phyloP scores from a whole-genome alignment of 1,284 basidiomycete genomes.

The Thecaphora thlaspeos region DNA sequence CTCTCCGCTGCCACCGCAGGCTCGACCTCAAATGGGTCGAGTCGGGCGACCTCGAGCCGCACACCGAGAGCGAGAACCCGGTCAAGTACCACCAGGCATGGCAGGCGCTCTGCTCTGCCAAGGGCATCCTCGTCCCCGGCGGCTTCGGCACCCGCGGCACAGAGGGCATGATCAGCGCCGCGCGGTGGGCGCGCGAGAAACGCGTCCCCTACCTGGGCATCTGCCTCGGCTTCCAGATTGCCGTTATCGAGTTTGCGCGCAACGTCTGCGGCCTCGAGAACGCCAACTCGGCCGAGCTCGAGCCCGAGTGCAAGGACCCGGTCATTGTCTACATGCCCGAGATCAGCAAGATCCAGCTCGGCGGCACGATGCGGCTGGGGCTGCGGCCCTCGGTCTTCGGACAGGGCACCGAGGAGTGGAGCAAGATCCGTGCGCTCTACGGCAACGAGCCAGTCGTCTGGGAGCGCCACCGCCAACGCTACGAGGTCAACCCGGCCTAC shows the following conservation, averaged over 20 bases:
- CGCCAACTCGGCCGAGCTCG: conserved; percentile 86
- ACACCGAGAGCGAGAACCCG: conserved; percentile 74
- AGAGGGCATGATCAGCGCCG: conserved; percentile 95
- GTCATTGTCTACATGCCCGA: conserved; percentile 98
- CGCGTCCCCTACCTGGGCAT: conserved; percentile 93
- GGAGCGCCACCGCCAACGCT: conserved; percentile 96
- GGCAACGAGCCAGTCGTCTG: conserved; percentile 81
- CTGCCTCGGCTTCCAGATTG: conserved; percentile 96
- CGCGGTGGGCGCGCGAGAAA: conserved; percentile 94
- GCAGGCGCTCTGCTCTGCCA: conserved; percentile 83
- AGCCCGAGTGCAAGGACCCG: conserved; percentile 65
- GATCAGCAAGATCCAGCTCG: conserved; percentile 95
- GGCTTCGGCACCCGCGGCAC: conserved; percentile 92
- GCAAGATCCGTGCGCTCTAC: conserved; percentile 75
- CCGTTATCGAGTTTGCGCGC: conserved; percentile 91
- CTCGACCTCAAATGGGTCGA: conserved; percentile 73
- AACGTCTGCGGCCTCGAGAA: conserved; percentile 78
- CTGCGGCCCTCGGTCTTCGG: conserved; percentile 90
- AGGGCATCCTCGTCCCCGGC: conserved; percentile 66
- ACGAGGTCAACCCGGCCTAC: conserved; percentile 91
- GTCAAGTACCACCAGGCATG: conserved; percentile 94
- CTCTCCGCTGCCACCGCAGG: conserved; percentile 83
- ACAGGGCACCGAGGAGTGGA: conserved; percentile 60
- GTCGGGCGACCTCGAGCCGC: conserved; percentile 85
- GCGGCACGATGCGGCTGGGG: conserved; percentile 96